These are phyloP conservation scores for Vaccinium vitisidaea DNA, from an alignment of 148 eudicot genomes.

Conservation along the genomic window DNA sequence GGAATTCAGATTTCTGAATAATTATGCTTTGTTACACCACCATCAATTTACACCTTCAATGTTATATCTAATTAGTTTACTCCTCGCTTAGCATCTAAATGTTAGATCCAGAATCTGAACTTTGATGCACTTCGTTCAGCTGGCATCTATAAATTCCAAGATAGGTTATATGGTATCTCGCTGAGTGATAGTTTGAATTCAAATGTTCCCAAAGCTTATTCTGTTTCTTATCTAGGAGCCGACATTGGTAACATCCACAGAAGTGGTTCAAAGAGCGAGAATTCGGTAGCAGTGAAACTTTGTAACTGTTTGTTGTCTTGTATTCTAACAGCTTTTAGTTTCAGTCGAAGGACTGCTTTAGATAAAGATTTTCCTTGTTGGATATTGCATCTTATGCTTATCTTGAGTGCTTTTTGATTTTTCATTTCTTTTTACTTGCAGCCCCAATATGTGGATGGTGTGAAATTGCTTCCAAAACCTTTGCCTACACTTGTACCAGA, in stretches of 20 bases:
- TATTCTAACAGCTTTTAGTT: not conserved
- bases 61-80: not conserved
- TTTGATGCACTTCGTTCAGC: not conserved
- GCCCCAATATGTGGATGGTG: constrained; percentile 41
- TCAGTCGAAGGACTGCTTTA: not conserved
- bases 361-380: not conserved
- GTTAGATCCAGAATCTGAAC: not conserved
- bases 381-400: not conserved
- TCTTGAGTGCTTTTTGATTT: constrained; percentile 6
- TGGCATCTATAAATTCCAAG: not conserved
- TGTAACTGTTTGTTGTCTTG: not conserved
- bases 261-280: not conserved
- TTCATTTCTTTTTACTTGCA: constrained; percentile 13
- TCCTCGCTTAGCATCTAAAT: not conserved
- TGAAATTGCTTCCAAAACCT: constrained; percentile 49
- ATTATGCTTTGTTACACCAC: not conserved
- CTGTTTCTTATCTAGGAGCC: not conserved
- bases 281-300: not conserved
- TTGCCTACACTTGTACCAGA: constrained; percentile 31
- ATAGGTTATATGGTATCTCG: not conserved
- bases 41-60: not conserved
- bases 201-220: not conserved
- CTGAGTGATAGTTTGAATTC: not conserved
- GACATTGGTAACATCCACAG: not conserved
- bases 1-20: not conserved